A percentile compares a stretch with the other conserved stretches of the same genome.
phyloP scores from a whole-genome alignment of 345 rosid species.

The Xanthoceras sorbifolium region DNA sequence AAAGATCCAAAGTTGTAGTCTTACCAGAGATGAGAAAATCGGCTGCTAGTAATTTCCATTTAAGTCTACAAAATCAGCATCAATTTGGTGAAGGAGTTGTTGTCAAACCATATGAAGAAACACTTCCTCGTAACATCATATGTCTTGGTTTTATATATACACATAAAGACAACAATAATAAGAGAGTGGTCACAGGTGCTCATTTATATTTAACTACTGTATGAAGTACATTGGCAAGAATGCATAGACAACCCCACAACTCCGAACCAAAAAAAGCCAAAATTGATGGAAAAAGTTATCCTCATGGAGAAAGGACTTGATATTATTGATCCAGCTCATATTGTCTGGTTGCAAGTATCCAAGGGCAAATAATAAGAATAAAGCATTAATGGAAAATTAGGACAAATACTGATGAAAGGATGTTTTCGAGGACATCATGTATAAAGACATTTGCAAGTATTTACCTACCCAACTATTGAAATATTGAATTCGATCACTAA shows the following conservation, averaged over 20 bases:
- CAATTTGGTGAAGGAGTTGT: conserved; percentile 2
- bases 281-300: neutral
- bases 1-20: too few species aligned
- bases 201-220: neutral
- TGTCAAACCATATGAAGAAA: conserved; percentile 18
- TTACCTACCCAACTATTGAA: neutral
- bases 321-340: too few species aligned
- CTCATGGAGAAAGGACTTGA: neutral
- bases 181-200: neutral
- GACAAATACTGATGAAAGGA: conserved; percentile 20
- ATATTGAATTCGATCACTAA: neutral
- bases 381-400: conserved; percentile 26
- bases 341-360: conserved; percentile 27
- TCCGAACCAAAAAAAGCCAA: neutral
- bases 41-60: too few species aligned
- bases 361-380: conserved; percentile 34
- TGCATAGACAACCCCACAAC: neutral
- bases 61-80: neutral
- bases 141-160: neutral
- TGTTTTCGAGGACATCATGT: neutral
- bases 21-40: too few species aligned
- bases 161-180: neutral
- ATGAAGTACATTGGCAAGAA: neutral
- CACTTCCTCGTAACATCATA: neutral
- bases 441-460: neutral